Percentiles rank a stretch among this genome's conserved stretches.
Evolutionary conservation across 345 rosid genomes (phyloP).

Genomic region (Erysimum cheiranthoides): DNA sequence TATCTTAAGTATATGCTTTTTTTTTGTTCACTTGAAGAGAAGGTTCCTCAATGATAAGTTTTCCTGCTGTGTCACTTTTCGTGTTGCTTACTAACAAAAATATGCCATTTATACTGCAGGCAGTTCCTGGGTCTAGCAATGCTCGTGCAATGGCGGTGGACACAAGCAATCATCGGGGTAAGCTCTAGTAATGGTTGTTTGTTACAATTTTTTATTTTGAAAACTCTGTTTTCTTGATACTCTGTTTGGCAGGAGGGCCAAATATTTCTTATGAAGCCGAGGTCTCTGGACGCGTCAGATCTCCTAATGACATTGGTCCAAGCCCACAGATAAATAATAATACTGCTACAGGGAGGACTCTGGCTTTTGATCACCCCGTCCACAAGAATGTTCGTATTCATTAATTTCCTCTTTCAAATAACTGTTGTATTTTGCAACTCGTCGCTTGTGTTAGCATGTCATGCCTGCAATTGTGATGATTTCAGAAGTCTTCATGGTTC

Average conservation of each 20-base stretch:
- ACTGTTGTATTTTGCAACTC: background rate
- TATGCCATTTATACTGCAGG: constrained; percentile 51
- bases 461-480: background rate
- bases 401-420: constrained; percentile 1
- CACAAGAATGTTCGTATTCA: constrained; percentile 73
- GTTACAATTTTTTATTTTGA: constrained; percentile 17
- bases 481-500: background rate
- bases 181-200: constrained; percentile 39
- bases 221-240: constrained; percentile 10
- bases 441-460: background rate
- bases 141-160: constrained; percentile 60
- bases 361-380: constrained; percentile 53
- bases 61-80: background rate
- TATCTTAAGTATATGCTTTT: constrained; percentile 1
- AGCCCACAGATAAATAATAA: constrained; percentile 65
- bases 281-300: constrained; percentile 52
- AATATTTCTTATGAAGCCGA: constrained; percentile 60
- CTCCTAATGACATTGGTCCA: constrained; percentile 55
- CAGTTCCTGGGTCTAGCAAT: constrained; percentile 70
- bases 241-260: constrained; percentile 58
- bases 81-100: constrained; percentile 25
- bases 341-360: constrained; percentile 59
- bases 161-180: constrained; percentile 70
- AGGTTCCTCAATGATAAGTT: background rate
- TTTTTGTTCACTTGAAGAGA: background rate